A percentile compares a stretch with the other conserved stretches of the same genome.
Evolutionary conservation across 345 rosid species (phyloP).

Genomic region (Orychophragmus violaceus): DNA sequence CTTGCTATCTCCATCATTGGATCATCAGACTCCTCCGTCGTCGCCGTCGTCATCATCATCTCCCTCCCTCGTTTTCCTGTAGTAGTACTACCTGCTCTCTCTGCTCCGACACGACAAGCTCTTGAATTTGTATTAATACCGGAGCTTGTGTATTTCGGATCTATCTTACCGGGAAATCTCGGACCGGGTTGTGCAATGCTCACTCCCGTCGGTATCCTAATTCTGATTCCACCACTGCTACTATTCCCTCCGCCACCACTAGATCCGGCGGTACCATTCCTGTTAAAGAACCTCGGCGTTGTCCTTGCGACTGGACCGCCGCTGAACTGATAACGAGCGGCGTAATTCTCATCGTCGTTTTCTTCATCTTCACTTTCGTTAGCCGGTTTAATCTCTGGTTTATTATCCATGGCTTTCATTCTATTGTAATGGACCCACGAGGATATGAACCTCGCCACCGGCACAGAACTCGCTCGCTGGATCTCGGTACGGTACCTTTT

Average conservation of each 20-base stretch:
- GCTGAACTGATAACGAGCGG: constrained; percentile 35
- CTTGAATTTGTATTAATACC: constrained; percentile 9
- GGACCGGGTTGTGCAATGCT: constrained; percentile 69
- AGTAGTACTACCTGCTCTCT: not conserved
- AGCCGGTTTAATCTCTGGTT: constrained; percentile 40
- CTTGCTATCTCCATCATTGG: constrained; percentile 65
- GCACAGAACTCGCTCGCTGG: constrained; percentile 83
- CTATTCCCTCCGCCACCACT: constrained; percentile 29
- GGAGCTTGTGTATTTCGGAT: constrained; percentile 31
- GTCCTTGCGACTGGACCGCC: constrained; percentile 42
- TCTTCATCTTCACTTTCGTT: constrained; percentile 22
- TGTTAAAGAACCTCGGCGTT: constrained; percentile 55
- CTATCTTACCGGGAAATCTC: constrained; percentile 38
- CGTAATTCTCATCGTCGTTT: constrained; percentile 30
- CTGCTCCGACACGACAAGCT: constrained; percentile 30
- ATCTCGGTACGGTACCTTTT: constrained; percentile 84
- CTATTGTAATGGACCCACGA: constrained; percentile 85
- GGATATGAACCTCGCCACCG: constrained; percentile 63
- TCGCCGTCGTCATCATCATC: constrained; percentile 35
- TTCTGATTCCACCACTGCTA: constrained; percentile 40
- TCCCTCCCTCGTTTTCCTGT: constrained; percentile 28
- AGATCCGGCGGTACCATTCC: constrained; percentile 35
- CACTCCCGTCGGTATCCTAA: constrained; percentile 81
- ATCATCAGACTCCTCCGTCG: constrained; percentile 29
- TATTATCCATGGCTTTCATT: constrained; percentile 89